Evolutionary conservation across 108 stramenopile species (phyloP), one percentile per base, ranked within the genome.

Genomic region (Skeletonema costatum): DNA sequence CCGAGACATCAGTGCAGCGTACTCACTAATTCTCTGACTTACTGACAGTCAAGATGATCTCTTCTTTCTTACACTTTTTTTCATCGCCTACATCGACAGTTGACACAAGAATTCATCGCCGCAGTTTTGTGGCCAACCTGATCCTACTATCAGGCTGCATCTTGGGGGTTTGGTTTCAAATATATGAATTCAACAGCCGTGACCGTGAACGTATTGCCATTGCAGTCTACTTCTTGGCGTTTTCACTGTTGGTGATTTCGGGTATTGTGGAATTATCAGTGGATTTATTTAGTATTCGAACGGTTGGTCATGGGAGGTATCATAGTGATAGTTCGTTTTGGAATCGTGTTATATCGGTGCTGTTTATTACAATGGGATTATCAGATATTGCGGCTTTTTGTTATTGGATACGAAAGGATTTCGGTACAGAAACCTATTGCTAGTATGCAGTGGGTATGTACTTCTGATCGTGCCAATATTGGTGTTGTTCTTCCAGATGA

Each of bases 171-270:
- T 65, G 65, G 65, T 73, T 73, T 46, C 17, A 38, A 29, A 32
- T 50, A 7, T 67, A 66, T 39, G 32, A 73, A 65, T 50, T 14
- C 21, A 35, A 73, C 61, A 31, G 19, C 29, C 64, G 65, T 6
- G 72, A 73, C 29, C 72, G 72, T 12, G 44, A 67, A 29, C 36
- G 29, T 25, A 66, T 67, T 64, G 72, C 72, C 39, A 73, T 65
- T 12, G 14, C 12, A 5, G 44, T 67, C 32, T 73, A 73, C 64
- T 66, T 73, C 72, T 5, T 46, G 36, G 72, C 64, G 30, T 73
- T 65, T 44, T 4, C 66, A 48, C 65, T 65, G 19, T 31, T 73
- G 7, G 29, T 73, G 6, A 14, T 73, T 1, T 73, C 72, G 38
- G 72, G 64, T 25, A 39, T 66, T 5, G 5, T 73, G 16, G 72